Percentiles rank a stretch among this genome's conserved stretches.
Evolutionary conservation across 2,329 filamentous ascomycete genomes (phyloP).

Genomic region (Metarhizium anisopliae): DNA sequence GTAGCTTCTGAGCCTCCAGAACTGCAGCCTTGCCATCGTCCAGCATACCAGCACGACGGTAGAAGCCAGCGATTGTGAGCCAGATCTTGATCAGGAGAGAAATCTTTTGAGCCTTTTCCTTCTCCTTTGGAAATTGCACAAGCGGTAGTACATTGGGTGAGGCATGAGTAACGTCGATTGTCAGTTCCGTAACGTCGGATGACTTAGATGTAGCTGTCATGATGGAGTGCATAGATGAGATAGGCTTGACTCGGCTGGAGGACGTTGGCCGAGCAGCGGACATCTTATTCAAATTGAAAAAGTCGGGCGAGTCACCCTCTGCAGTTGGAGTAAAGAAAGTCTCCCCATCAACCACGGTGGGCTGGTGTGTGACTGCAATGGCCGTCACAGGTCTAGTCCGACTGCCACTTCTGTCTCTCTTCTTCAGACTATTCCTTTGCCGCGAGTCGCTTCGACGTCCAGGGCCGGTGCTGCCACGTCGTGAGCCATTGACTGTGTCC

Average conservation of each 20-base stretch:
- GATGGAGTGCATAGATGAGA: slow-evolving; percentile 37
- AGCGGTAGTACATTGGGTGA: slow-evolving; percentile 39
- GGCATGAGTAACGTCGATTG: slow-evolving; percentile 32
- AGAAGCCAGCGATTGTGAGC: slow-evolving; percentile 84
- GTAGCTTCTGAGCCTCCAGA: slow-evolving; percentile 70
- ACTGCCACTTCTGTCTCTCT: slow-evolving; percentile 41
- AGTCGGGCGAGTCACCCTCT: slow-evolving; percentile 32
- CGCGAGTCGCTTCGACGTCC: slow-evolving; percentile 35
- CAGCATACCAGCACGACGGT: slow-evolving; percentile 69
- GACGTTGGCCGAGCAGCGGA: slow-evolving; percentile 29
- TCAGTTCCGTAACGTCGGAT: slow-evolving; percentile 29
- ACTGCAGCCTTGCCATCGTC: slow-evolving; percentile 75
- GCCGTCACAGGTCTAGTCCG: slow-evolving; percentile 36
- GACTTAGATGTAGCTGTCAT: slow-evolving; percentile 31
- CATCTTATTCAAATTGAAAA: slow-evolving; percentile 33
- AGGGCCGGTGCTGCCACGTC: slow-evolving; percentile 24
- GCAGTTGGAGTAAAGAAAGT: slow-evolving; percentile 39
- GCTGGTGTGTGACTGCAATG: slow-evolving; percentile 25
- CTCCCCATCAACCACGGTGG: slow-evolving; percentile 41
- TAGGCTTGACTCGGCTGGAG: slow-evolving; percentile 32
- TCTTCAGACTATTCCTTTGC: slow-evolving; percentile 43
- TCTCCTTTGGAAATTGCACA: slow-evolving; percentile 46
- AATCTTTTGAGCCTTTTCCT: slow-evolving; percentile 39
- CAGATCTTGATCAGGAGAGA: slow-evolving; percentile 67
- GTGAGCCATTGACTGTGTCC: slow-evolving; percentile 40